Base-by-base conservation (phyloP, 768 basidiomycete genomes). In the Sarcodon sp. region DNA sequence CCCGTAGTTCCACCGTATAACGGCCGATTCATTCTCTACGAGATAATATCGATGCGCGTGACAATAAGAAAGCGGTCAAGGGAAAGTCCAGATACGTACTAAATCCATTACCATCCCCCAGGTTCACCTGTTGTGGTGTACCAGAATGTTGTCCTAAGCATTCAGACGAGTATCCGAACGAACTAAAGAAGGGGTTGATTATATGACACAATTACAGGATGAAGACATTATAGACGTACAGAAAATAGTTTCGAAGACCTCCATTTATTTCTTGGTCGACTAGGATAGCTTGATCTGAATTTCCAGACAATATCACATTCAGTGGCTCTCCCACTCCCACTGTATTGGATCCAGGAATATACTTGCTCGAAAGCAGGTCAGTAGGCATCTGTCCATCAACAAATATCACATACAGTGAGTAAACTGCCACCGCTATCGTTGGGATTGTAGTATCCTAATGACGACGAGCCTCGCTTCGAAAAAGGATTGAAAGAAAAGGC, bases 111-210 rank as follows among this genome's bases (percentile, higher is more conserved):
- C 90, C 90, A 57, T 96, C 92, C 3, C 92, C 92, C 0, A 96
- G 70, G 56, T 92, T 69, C 0, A 83, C 89, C 3, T 56, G 65
- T 58, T 96, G 92, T 46, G 73, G 60, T 12, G 66, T 66, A 1
- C 87, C 85, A 1, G 74, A 65, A 60, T 84, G 80, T 57, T 92
- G 87, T 1, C 91, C 92, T 27, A 94, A 66, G 59, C 90, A 94
- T 65, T 93, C 87, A 12, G 75, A 67, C 18, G 78, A 72, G 61
- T 85, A 83, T 11, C 80, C 73, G 48, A 91, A 63, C 2, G 84
- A 84, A 46, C 87, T 86, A 16, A 33, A 33, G 7, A 2, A 32
- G 33, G 45, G 21, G 11, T 35, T 39, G 33, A 21, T 18, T 12
- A 15, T 33, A 34, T 6, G 37, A 27, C 16, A 38, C 32, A 34